phyloP scores from a whole-genome alignment of 208 protist genomes.

The Leishmania mexicana region DNA sequence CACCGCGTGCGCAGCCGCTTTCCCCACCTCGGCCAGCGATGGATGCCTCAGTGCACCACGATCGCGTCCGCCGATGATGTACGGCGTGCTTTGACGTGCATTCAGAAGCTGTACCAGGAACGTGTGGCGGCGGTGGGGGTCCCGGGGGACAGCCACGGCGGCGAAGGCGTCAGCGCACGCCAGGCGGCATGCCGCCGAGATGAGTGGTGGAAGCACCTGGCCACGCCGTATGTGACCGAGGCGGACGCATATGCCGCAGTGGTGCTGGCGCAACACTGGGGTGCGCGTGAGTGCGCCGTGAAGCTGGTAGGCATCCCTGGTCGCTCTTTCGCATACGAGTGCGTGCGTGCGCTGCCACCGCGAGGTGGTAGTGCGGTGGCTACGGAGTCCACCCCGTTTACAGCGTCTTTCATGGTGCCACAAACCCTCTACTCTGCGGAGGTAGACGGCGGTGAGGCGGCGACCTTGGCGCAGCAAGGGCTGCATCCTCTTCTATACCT shows the following conservation, averaged over 20 bases:
- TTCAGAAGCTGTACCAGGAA: background rate
- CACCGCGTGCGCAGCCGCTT: constrained; percentile 35
- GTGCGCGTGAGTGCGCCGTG: constrained; percentile 59
- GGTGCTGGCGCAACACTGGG: constrained; percentile 63
- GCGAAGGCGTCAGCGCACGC: background rate
- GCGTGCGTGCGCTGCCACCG: constrained; percentile 2
- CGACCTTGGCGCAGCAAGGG: constrained; percentile 6
- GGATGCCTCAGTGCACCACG: constrained; percentile 33
- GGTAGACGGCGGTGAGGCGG: constrained; percentile 6
- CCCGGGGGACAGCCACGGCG: background rate
- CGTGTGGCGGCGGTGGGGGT: background rate
- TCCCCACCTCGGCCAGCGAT: constrained; percentile 25
- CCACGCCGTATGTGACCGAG: background rate
- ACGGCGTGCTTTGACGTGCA: background rate
- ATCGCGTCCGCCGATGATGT: background rate
- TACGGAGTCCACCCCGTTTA: constrained; percentile 6
- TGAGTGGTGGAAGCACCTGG: constrained; percentile 19
- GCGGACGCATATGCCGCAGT: constrained; percentile 30
- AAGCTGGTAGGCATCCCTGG: constrained; percentile 55
- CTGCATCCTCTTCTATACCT: constrained; percentile 13
- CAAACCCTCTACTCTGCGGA: constrained; percentile 12
- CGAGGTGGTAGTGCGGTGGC: background rate
- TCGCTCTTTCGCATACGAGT: constrained; percentile 47
- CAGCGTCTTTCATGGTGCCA: constrained; percentile 19
- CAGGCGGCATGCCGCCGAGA: background rate